Conservation (phyloP, 768 basidiomycete species). For the Amanita rimosa region DNA sequence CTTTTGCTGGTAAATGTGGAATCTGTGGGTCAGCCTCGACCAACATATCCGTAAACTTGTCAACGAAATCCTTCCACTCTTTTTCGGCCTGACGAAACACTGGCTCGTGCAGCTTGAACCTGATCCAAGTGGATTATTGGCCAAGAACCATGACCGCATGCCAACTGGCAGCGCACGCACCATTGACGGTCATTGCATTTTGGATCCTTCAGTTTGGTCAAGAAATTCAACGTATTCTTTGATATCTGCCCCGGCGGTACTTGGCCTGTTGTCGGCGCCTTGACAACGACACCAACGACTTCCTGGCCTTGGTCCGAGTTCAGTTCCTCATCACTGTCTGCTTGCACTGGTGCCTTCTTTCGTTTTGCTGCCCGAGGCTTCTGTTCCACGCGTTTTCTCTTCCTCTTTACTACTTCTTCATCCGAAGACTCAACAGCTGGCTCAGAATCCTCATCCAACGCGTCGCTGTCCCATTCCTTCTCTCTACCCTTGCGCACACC, state of each 20-base stretch:
- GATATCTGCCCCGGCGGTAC: conserved; percentile 84
- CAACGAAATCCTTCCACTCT: conserved; percentile 83
- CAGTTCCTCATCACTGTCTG: conserved; percentile 24
- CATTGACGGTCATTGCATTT: conserved; percentile 78
- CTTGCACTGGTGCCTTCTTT: conserved; percentile 13
- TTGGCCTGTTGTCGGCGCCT: conserved; percentile 75
- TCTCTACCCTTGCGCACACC: background rate
- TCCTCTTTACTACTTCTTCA: conserved; percentile 11
- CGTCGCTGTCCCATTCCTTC: conserved; percentile 28
- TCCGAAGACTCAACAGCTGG: conserved; percentile 12
- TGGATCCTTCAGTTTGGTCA: conserved; percentile 58
- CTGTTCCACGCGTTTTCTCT: conserved; percentile 14
- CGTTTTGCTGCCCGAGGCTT: conserved; percentile 12
- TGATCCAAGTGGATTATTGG: conserved; percentile 13
- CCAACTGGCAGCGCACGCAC: no score
- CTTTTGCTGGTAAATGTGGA: conserved; percentile 82
- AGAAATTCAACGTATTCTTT: conserved; percentile 73
- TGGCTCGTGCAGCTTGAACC: conserved; percentile 81
- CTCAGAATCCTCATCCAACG: conserved; percentile 29
- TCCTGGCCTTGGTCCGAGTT: conserved; percentile 55
- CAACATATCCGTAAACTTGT: conserved; percentile 54
- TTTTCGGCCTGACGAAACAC: conserved; percentile 75
- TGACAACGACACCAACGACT: conserved; percentile 64
- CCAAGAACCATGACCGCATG: conserved; percentile 1
- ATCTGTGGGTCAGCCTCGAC: conserved; percentile 72